These are phyloP conservation scores for Dendrobium chrysotoxum DNA, from an alignment of 106 monocot species.

Conservation along the genomic window DNA sequence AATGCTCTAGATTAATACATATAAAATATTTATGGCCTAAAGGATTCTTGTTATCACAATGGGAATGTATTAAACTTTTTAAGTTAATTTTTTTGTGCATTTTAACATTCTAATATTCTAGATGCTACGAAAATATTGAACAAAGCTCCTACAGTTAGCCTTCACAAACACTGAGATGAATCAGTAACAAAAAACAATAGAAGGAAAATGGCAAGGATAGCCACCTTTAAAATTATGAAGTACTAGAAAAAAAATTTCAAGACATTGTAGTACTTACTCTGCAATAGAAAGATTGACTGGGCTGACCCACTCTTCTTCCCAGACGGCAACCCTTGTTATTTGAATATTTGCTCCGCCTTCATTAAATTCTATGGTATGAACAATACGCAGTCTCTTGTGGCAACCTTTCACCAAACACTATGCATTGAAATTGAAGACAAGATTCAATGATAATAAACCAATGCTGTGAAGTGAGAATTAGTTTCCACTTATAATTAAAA, in stretches of 20 bases:
- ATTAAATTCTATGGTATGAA: slow-evolving; percentile 87
- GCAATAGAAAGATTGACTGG: slow-evolving; percentile 48
- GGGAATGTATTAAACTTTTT: background rate
- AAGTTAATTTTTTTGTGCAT: background rate
- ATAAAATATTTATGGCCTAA: background rate
- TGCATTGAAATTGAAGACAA: slow-evolving; percentile 7
- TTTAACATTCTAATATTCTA: no score
- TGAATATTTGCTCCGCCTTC: slow-evolving; percentile 81
- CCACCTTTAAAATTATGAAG: background rate
- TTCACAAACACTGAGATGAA: background rate
- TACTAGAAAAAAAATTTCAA: background rate
- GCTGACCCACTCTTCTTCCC: slow-evolving; percentile 83
- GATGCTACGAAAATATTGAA: no score
- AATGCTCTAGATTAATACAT: background rate
- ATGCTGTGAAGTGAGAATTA: background rate
- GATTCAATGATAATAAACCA: background rate
- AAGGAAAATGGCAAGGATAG: background rate
- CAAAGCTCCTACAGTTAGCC: background rate
- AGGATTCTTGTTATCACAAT: background rate
- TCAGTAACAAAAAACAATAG: background rate
- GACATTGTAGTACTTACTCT: slow-evolving; percentile 38
- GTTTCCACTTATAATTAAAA: background rate
- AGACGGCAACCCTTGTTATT: slow-evolving; percentile 79
- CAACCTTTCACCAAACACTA: slow-evolving; percentile 98
- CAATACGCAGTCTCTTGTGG: slow-evolving; percentile 86